Evolutionary conservation across 495 filamentous ascomycete species (phyloP).

Genomic region (Podospora anserina): DNA sequence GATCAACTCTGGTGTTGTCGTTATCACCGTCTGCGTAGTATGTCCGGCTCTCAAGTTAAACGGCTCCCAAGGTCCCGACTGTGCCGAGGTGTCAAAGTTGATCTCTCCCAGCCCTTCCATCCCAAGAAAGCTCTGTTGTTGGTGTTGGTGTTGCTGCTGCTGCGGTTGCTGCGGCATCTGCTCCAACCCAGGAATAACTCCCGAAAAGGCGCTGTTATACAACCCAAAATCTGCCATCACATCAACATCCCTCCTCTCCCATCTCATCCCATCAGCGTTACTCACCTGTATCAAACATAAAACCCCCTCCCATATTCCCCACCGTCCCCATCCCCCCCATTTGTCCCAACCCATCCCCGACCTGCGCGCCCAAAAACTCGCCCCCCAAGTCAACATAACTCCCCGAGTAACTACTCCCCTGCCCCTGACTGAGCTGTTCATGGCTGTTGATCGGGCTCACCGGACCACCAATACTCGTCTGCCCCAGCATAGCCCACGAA

Average conservation of each 20-base stretch:
- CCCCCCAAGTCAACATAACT: conserved; percentile 9
- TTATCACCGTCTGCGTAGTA: neutral
- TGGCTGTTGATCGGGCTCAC: conserved; percentile 20
- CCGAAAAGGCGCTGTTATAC: conserved; percentile 12
- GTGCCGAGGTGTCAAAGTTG: conserved; percentile 35
- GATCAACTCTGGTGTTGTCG: neutral
- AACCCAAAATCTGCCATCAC: conserved; percentile 15
- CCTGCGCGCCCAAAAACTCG: neutral
- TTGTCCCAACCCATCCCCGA: neutral
- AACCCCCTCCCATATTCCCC: neutral
- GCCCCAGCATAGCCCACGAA: conserved; percentile 40
- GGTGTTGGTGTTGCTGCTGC: too few species aligned
- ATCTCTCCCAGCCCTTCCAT: neutral
- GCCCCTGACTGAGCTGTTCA: conserved; percentile 9
- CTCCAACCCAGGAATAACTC: conserved; percentile 14
- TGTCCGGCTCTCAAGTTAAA: conserved; percentile 29
- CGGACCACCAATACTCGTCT: conserved; percentile 25
- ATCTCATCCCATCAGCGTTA: neutral
- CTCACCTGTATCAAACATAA: conserved; percentile 22
- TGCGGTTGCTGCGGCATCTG: conserved; percentile 5
- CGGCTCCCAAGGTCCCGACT: conserved; percentile 39
- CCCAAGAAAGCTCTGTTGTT: neutral
- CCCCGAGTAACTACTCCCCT: neutral
- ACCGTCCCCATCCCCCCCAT: conserved; percentile 13
- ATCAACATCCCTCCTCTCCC: conserved; percentile 6